Percentiles rank a stretch among this genome's conserved stretches.
phyloP scores from a whole-genome alignment of 305 asterid genomes.

The Plantago coronopus region DNA sequence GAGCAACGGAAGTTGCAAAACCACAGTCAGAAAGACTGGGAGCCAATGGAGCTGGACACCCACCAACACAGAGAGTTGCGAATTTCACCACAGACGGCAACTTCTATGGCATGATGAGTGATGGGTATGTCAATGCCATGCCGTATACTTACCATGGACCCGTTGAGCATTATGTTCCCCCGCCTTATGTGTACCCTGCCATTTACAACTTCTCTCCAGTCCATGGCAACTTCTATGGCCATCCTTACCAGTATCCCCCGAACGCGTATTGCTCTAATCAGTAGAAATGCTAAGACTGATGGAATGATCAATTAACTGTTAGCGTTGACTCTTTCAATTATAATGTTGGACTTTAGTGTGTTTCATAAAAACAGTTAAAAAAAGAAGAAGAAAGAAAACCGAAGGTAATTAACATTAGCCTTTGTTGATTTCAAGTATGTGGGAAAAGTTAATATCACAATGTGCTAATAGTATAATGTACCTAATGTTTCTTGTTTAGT shows the following conservation, averaged over 20 bases:
- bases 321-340: constrained; percentile 33
- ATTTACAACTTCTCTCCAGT: constrained; percentile 53
- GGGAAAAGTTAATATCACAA: constrained; percentile 66
- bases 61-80: constrained; percentile 41
- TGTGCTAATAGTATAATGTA: constrained; percentile 41
- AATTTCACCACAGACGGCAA: constrained; percentile 57
- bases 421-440: constrained; percentile 57
- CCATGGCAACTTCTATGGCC: constrained; percentile 88
- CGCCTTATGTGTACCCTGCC: constrained; percentile 49
- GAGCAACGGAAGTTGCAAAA: constrained; percentile 92
- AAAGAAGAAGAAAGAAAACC: too few relatives aligned
- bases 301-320: constrained; percentile 54
- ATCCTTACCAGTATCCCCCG: constrained; percentile 88
- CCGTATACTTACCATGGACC: constrained; percentile 71
- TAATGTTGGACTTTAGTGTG: constrained; percentile 43
- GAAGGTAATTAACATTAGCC: constrained; percentile 25
- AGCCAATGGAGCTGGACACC: constrained; percentile 58
- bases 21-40: constrained; percentile 99
- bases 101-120: constrained; percentile 69
- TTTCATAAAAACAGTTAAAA: too few relatives aligned
- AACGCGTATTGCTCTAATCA: constrained; percentile 92
- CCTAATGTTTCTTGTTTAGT: constrained; percentile 3
- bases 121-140: constrained; percentile 73
- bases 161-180: constrained; percentile 49
- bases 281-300: constrained; percentile 57